phyloP scores from a whole-genome alignment of 768 basidiomycete genomes.

The Stropharia rugosoannulata region DNA sequence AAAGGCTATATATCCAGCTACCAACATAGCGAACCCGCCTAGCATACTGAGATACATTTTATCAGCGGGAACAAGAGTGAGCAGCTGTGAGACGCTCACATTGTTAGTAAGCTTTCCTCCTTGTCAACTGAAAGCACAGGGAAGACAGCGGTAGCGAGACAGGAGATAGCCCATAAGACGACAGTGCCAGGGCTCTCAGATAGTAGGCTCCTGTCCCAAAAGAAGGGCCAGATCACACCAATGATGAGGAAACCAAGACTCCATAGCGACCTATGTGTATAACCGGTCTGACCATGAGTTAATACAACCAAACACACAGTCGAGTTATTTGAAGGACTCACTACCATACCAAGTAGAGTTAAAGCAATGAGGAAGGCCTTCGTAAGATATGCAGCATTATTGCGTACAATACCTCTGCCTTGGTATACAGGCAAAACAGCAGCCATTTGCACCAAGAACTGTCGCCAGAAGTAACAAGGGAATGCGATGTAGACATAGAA shows the following conservation, averaged over 20 bases:
- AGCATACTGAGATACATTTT: slow-evolving; percentile 29
- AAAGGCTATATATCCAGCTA: slow-evolving; percentile 8
- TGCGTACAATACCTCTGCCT: background rate
- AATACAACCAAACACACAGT: background rate
- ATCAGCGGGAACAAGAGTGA: background rate
- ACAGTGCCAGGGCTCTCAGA: slow-evolving; percentile 23
- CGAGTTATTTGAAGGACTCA: slow-evolving; percentile 32
- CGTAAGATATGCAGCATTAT: slow-evolving; percentile 4
- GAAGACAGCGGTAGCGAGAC: slow-evolving; percentile 60
- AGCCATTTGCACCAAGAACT: slow-evolving; percentile 36
- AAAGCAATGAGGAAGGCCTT: slow-evolving; percentile 33
- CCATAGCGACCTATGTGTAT: slow-evolving; percentile 73
- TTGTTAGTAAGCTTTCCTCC: slow-evolving; percentile 52
- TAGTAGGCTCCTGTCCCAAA: slow-evolving; percentile 42
- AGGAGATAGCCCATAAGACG: slow-evolving; percentile 46
- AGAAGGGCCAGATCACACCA: slow-evolving; percentile 65
- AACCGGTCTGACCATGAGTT: slow-evolving; percentile 51
- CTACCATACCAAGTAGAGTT: slow-evolving; percentile 71
- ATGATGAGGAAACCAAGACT: slow-evolving; percentile 60
- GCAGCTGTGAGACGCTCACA: slow-evolving; percentile 44
- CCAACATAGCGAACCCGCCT: slow-evolving; percentile 48
- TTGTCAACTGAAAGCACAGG: slow-evolving; percentile 75
- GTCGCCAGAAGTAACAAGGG: slow-evolving; percentile 77
- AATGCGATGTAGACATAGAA: slow-evolving; percentile 78
- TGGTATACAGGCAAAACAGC: slow-evolving; percentile 4